Evolutionary conservation across 768 basidiomycete species (phyloP).

Genomic region (Amanita exitialis): DNA sequence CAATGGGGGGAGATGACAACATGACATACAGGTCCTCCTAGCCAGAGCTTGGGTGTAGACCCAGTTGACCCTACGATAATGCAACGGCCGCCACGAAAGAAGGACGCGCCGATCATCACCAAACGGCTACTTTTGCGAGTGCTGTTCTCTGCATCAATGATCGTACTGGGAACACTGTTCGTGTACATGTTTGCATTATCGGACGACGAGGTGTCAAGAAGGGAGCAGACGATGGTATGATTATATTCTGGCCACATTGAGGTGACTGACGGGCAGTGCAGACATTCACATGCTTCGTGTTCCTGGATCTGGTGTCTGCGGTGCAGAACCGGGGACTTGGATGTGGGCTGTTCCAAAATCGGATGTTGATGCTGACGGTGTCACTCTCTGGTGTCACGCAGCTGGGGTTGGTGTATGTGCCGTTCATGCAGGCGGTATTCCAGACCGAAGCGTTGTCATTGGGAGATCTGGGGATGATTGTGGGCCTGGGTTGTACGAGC

Average conservation of each 20-base stretch:
- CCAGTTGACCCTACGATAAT: conserved; percentile 92
- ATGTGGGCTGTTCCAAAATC: conserved; percentile 76
- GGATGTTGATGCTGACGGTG: conserved; percentile 84
- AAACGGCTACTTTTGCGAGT: conserved; percentile 66
- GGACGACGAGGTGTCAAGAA: conserved; percentile 72
- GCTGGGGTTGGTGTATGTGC: conserved; percentile 81
- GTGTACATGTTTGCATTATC: conserved; percentile 77
- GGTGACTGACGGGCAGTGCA: conserved; percentile 19
- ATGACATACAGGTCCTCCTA: conserved; percentile 64
- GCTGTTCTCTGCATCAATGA: conserved; percentile 87
- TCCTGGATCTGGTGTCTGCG: conserved; percentile 93
- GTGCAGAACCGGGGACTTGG: conserved; percentile 89
- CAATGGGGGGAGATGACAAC: neutral
- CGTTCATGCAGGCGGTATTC: conserved; percentile 86
- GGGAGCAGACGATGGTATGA: conserved; percentile 95
- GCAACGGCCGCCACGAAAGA: conserved; percentile 86
- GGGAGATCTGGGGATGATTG: conserved; percentile 60
- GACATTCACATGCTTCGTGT: conserved; percentile 97
- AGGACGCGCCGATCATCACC: conserved; percentile 85
- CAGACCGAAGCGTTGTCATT: conserved; percentile 76
- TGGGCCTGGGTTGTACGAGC: conserved; percentile 57
- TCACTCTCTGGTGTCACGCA: conserved; percentile 79
- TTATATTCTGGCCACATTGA: neutral
- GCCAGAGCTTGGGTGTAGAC: conserved; percentile 93
- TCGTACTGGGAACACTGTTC: conserved; percentile 82